These are phyloP conservation scores for Colletotrichum paranaense DNA, from an alignment of 2,329 filamentous ascomycete species.

Conservation along the genomic window DNA sequence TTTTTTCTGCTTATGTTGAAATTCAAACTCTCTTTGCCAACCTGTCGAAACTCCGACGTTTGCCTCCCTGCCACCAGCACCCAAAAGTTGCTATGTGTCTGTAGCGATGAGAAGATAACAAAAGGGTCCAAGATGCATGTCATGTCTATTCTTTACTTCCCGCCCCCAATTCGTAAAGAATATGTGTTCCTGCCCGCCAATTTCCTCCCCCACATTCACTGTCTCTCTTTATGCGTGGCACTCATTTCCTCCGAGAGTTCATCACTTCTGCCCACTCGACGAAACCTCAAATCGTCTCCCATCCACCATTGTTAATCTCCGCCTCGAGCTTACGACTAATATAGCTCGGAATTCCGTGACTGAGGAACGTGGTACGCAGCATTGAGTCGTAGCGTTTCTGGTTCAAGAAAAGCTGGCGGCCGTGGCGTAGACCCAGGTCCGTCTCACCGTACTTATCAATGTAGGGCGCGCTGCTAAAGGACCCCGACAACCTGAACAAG, in stretches of 20 bases:
- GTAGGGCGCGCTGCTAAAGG: constrained; percentile 89
- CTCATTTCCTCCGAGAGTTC: neutral
- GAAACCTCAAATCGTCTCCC: constrained; percentile 78
- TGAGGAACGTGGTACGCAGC: constrained; percentile 86
- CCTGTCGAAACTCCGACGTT: constrained; percentile 1
- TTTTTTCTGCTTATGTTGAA: neutral
- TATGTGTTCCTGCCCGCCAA: neutral
- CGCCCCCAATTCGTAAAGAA: neutral
- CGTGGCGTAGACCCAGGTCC: constrained; percentile 88
- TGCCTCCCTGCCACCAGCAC: neutral
- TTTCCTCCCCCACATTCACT: too few species aligned
- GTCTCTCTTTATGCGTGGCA: neutral
- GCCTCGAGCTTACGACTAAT: constrained; percentile 92
- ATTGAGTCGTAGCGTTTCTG: constrained; percentile 94
- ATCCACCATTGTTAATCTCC: constrained; percentile 96
- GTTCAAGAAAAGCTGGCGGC: constrained; percentile 90
- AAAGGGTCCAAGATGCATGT: neutral
- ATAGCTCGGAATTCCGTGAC: constrained; percentile 86
- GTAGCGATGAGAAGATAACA: neutral
- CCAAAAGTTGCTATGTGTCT: neutral
- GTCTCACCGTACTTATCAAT: constrained; percentile 96
- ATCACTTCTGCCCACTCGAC: neutral
- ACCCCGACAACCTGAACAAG: constrained; percentile 83
- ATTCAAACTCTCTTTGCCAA: neutral
- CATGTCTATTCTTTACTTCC: neutral